Conservation (phyloP, 163 green algal species). For the Scenedesmus sp. region DNA sequence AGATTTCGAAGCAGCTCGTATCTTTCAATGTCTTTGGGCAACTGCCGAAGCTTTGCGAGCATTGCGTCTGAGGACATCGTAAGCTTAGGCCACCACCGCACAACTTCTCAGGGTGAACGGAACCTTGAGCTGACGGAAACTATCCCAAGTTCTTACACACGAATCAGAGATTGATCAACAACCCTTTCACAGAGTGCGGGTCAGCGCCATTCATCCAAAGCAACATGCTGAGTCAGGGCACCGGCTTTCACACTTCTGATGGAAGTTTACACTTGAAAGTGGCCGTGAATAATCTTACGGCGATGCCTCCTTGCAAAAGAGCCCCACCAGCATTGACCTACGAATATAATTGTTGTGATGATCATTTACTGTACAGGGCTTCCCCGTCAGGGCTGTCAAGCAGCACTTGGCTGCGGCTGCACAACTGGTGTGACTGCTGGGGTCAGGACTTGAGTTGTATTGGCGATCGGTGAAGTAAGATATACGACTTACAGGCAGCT, state of each 20-base stretch:
- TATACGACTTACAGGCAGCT: no score
- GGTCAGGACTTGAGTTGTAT: no score
- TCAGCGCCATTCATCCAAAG: not conserved
- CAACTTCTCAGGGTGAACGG: not conserved
- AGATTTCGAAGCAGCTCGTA: constrained; percentile 63
- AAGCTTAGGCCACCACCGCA: not conserved
- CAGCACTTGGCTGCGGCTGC: no score
- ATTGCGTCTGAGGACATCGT: not conserved
- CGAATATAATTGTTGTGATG: no score
- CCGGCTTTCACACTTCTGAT: not conserved
- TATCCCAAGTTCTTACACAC: not conserved
- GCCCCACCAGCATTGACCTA: no score
- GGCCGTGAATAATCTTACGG: no score
- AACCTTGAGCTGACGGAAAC: not conserved
- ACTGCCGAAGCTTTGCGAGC: not conserved
- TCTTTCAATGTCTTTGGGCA: constrained; percentile 59
- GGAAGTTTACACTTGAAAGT: not conserved
- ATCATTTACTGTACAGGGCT: no score
- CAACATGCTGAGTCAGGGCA: constrained; percentile 8
- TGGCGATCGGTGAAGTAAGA: no score
- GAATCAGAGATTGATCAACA: not conserved
- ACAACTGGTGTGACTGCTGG: no score
- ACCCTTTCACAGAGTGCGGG: not conserved
- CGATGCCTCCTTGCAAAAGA: no score
- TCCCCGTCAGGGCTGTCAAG: no score